phyloP scores from a whole-genome alignment of 2,329 filamentous ascomycete species.

The Xylariaceae sp. region DNA sequence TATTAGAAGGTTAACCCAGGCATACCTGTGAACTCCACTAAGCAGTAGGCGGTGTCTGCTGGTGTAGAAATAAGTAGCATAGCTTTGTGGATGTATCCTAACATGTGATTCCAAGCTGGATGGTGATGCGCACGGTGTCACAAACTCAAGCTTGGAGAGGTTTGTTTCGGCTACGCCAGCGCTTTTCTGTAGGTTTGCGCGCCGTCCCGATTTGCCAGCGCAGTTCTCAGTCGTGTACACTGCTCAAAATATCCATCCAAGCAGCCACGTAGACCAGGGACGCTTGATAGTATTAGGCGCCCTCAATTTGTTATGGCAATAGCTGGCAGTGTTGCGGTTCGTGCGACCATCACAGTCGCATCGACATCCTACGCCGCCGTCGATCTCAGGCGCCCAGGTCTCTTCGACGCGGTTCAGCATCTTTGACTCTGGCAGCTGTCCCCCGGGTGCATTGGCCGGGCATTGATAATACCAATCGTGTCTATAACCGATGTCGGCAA shows the following conservation, averaged over 20 bases:
- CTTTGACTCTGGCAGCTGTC: constrained; percentile 45
- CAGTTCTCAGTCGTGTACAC: not conserved
- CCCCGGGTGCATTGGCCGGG: constrained; percentile 47
- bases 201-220: not conserved
- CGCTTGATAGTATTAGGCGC: constrained; percentile 44
- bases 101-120: not conserved
- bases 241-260: constrained; percentile 34
- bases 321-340: constrained; percentile 44
- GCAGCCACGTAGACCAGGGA: constrained; percentile 45
- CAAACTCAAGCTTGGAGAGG: too few species aligned
- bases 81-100: not conserved
- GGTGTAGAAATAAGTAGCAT: not conserved
- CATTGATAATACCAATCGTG: constrained; percentile 48
- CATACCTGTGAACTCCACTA: not conserved
- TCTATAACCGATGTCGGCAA: constrained; percentile 52
- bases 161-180: not conserved
- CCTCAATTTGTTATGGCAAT: constrained; percentile 48
- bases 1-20: not conserved
- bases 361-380: constrained; percentile 51
- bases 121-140: not conserved
- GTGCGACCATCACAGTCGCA: constrained; percentile 49
- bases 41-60: not conserved
- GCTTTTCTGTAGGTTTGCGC: not conserved
- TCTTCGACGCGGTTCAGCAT: constrained; percentile 38
- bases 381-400: constrained; percentile 40